Evolutionary conservation across 352 stramenopile genomes (phyloP).

Genomic region (Pythium phragmiticola): DNA sequence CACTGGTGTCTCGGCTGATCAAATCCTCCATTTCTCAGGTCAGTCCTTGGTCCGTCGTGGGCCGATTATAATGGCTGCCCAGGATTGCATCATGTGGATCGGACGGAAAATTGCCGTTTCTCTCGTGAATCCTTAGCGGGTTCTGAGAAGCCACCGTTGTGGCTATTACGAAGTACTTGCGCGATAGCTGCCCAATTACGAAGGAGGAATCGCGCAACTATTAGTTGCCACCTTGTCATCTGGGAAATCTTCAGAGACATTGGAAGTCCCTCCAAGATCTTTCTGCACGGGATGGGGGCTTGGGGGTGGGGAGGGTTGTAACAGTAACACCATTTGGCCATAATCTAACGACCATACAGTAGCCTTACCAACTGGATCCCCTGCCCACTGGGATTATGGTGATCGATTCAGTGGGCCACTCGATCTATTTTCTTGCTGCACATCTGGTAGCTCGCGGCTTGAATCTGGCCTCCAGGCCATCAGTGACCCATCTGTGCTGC

Average conservation of each 20-base stretch:
- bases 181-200: too few relatives aligned
- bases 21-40: background rate
- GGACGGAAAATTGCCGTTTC: background rate
- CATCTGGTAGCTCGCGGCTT: slow-evolving; percentile 8
- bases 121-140: background rate
- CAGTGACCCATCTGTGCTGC: too few relatives aligned
- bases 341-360: background rate
- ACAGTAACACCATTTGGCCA: background rate
- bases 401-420: slow-evolving; percentile 6
- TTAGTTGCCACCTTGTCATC: too few relatives aligned
- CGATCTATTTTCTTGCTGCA: slow-evolving; percentile 16
- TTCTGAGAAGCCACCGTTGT: too few relatives aligned
- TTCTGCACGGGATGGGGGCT: too few relatives aligned
- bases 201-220: too few relatives aligned
- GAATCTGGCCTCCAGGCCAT: too few relatives aligned
- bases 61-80: slow-evolving; percentile 3
- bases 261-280: too few relatives aligned
- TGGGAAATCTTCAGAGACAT: too few relatives aligned
- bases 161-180: too few relatives aligned
- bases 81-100: background rate
- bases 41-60: background rate
- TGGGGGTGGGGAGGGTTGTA: too few relatives aligned
- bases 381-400: background rate
- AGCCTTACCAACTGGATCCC: background rate
- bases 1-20: too few relatives aligned